Evolutionary conservation across 805 yeast genomes (phyloP), one percentile per base, ranked within the genome.

Genomic region (Pichia nanzhaoensis): DNA sequence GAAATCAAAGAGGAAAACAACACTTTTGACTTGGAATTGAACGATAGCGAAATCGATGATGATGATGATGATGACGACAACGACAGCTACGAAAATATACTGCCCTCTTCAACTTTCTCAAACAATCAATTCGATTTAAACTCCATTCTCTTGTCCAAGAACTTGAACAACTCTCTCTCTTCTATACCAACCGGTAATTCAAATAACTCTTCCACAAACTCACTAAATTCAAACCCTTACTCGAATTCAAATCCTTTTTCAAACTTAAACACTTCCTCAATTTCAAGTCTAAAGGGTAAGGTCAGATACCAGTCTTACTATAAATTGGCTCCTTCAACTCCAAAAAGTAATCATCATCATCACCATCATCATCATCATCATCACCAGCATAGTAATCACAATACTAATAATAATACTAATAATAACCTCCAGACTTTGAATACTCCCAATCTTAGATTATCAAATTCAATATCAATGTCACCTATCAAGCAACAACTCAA

Each of bases 301-400:
- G 63, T 56, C 31, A 51, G 65, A 47, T 64, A 64, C 49, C 68
- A 63, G 48, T 54, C 62, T 5, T 64, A 64, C 46, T 60, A 55
- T 45, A 51, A 52, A 36, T 51, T 50, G 32, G 51, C 55, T 16
- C 54, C 56, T 17, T 38, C 56, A 39, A 49, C 57, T 12, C 44
- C 57, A 14, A 51, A 42, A 27, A 39, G n/a, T 31, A 37, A 37
- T 21, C 41, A 35, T 37, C 27, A 20, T 27, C 22, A 12, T 50
- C 56, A 22, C 31, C 28, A 24, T 10, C 10, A 6, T 24, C 28
- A 24, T 24, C 10, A 6, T 24, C 28, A 24, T 10, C 10, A 6
- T 24, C 28, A 24, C 28, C 28, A 6, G 9, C 28, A 24, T n/a
- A n/a, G n/a, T n/a, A n/a, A n/a, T n/a, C 21, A 27, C n/a, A 27